Conservation (phyloP, 495 filamentous ascomycete genomes). For the Ascobolus immersus region DNA sequence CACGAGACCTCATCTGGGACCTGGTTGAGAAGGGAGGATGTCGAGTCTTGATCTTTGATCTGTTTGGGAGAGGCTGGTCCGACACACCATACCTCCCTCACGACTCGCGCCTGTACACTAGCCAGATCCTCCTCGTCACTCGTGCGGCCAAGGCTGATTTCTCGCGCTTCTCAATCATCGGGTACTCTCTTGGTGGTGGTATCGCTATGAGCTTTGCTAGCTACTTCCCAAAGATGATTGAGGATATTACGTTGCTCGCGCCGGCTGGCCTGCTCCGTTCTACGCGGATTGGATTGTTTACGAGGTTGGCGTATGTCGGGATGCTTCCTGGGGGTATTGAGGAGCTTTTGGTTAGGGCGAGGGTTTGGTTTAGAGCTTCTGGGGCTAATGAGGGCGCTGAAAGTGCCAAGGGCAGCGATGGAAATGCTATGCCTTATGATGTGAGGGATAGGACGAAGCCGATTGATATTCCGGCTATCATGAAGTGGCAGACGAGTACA, state of each 20-base stretch:
- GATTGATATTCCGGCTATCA: constrained; percentile 19
- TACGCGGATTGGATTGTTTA: constrained; percentile 4
- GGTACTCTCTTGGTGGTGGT: constrained; percentile 68
- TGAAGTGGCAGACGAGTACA: constrained; percentile 29
- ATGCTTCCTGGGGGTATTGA: constrained; percentile 9
- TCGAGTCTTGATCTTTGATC: constrained; percentile 59
- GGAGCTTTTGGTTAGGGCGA: constrained; percentile 4
- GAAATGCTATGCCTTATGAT: constrained; percentile 1
- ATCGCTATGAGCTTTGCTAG: constrained; percentile 49
- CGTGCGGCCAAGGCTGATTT: constrained; percentile 29
- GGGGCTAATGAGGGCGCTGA: constrained; percentile 1
- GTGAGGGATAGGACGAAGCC: constrained; percentile 3
- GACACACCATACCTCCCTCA: constrained; percentile 42
- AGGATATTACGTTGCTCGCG: constrained; percentile 44
- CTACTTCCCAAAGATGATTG: constrained; percentile 40
- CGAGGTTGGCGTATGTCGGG: constrained; percentile 7
- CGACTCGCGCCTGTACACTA: constrained; percentile 45
- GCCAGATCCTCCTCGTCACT: constrained; percentile 48
- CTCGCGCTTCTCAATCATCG: constrained; percentile 42
- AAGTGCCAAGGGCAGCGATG: not conserved
- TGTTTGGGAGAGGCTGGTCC: constrained; percentile 59
- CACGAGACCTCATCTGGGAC: constrained; percentile 38
- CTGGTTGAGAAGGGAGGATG: constrained; percentile 44
- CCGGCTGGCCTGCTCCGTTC: constrained; percentile 29
- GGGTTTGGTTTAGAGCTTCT: constrained; percentile 3